phyloP scores from a whole-genome alignment of 306 rosid species.

The Acacia melanoxylon region DNA sequence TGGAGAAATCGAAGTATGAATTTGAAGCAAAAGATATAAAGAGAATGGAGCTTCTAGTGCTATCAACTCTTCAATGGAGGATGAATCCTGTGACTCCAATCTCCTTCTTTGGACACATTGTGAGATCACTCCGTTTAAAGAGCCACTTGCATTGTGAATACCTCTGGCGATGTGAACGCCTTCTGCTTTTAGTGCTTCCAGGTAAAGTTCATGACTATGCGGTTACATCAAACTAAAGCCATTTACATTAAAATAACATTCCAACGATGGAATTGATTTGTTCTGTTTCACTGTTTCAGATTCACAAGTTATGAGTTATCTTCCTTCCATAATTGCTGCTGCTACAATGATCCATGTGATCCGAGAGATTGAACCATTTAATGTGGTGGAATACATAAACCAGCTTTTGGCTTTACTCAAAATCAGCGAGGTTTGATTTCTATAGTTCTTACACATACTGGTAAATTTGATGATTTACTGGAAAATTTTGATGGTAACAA shows the following conservation, averaged over 20 bases:
- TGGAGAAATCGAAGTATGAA: slow-evolving; percentile 67
- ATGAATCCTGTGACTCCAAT: slow-evolving; percentile 91
- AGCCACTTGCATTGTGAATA: slow-evolving; percentile 76
- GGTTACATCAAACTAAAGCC: background rate
- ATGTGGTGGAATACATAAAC: slow-evolving; percentile 59
- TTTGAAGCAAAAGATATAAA: slow-evolving; percentile 84
- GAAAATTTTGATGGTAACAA: slow-evolving; percentile 26
- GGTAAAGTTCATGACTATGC: slow-evolving; percentile 48
- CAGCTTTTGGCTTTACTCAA: slow-evolving; percentile 69
- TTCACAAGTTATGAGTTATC: slow-evolving; percentile 57
- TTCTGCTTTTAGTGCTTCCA: slow-evolving; percentile 58
- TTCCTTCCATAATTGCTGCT: slow-evolving; percentile 84
- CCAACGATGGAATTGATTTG: background rate
- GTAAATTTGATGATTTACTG: slow-evolving; percentile 16
- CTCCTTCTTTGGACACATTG: slow-evolving; percentile 82
- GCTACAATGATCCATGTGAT: slow-evolving; percentile 81
- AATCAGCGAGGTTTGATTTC: slow-evolving; percentile 65
- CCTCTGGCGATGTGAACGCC: slow-evolving; percentile 68
- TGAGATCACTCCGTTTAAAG: slow-evolving; percentile 76
- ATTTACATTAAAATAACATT: slow-evolving; percentile 9
- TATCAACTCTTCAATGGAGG: slow-evolving; percentile 88
- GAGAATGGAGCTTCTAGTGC: slow-evolving; percentile 95
- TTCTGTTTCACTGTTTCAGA: slow-evolving; percentile 41
- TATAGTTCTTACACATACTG: background rate
- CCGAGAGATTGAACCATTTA: slow-evolving; percentile 65